Base-by-base conservation (phyloP, 257 asterid genomes). In the Agastache rugosa region DNA sequence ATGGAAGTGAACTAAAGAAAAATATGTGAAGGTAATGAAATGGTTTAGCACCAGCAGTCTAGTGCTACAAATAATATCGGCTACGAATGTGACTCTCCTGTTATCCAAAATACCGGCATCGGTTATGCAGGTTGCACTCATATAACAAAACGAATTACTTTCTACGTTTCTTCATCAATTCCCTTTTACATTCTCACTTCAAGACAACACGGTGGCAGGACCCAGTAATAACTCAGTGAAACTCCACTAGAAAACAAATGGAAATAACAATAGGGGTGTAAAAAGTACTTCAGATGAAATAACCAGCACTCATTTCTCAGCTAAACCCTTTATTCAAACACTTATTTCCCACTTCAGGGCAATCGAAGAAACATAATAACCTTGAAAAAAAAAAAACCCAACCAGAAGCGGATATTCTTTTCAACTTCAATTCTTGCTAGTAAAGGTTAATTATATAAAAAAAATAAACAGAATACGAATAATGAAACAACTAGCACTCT, bases 151-250 rank as follows among this genome's bases (percentile, higher is more conserved):
- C 61, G n/a, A 35, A 61, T 60, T 35, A 50, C 48, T 70, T 63
- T 11, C 12, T 23, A 14, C 8, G 11, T 17, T 22, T 53, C 31
- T 41, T 37, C 48, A 20, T 54, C 39, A 27, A 71, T 50, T 63
- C 39, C 16, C 23, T 11, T 17, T 34, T 15, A 8, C 27, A 35
- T 31, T 35, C 71, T n/a, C 4, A 10, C 71, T 19, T 34, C 34
- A 11, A 44, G 76, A 27, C 39, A 61, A 61, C 58, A 62, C 39
- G 22, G 25, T 37, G 56, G 1, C 34, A 34, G 20, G 48, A 56
- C 41, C 15, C 8, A 70, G 29, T 41, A 15, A 39, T 31, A 59
- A 35, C 53, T 68, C n/a, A 77, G 69, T 41, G 29, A 77, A 39
- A 23, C 23, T 66, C 69, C 70, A 16, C 54, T 8, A n/a, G 34